phyloP scores from a whole-genome alignment of 148 eudicot genomes.

The Euryodendron excelsum region DNA sequence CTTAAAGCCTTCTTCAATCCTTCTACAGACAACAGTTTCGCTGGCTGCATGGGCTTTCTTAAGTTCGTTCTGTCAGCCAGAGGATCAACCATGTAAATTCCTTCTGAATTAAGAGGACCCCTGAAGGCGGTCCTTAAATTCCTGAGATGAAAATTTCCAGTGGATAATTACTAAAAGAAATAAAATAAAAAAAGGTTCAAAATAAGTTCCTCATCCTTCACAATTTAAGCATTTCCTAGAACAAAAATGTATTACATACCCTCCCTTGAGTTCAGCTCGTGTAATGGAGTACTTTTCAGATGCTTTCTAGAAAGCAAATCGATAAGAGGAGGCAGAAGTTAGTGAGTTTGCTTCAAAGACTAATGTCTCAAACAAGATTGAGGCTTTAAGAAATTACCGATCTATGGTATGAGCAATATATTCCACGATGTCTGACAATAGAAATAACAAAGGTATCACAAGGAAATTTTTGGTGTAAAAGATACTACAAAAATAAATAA shows the following conservation, averaged over 20 bases:
- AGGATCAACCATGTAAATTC: conserved; percentile 72
- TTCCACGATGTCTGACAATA: conserved; percentile 68
- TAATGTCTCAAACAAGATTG: background rate
- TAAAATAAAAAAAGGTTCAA: background rate
- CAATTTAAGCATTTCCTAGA: background rate
- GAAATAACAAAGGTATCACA: conserved; percentile 1
- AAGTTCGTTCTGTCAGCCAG: conserved; percentile 37
- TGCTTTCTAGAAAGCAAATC: conserved; percentile 48
- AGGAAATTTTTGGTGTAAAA: background rate
- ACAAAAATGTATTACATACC: conserved; percentile 44
- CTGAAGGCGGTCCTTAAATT: conserved; percentile 79
- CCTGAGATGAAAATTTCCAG: conserved; percentile 34
- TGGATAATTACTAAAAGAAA: conserved; percentile 2
- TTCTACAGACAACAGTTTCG: conserved; percentile 77
- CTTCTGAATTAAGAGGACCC: conserved; percentile 57
- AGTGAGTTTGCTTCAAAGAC: background rate
- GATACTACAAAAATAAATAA: background rate
- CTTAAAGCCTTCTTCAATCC: conserved; percentile 81
- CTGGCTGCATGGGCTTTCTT: conserved; percentile 44
- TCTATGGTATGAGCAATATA: conserved; percentile 76
- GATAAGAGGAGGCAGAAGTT: background rate
- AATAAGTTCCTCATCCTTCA: background rate
- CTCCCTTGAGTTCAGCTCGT: conserved; percentile 88
- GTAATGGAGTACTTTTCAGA: conserved; percentile 60
- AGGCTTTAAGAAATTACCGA: conserved; percentile 37